Conservation (phyloP, 176 grass and related monocot genomes). For the Raddia guianensis region DNA sequence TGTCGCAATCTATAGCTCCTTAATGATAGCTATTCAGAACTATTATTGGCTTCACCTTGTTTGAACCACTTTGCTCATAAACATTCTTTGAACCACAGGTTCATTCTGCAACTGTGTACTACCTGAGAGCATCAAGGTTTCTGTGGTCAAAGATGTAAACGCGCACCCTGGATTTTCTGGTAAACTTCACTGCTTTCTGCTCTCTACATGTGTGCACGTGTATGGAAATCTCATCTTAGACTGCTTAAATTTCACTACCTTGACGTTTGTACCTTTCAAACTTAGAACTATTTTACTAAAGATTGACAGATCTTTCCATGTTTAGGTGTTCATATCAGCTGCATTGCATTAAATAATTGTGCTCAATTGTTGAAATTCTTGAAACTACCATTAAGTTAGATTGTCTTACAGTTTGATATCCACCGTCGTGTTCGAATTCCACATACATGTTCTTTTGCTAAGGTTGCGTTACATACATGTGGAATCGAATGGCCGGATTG, state of each 20-base stretch:
- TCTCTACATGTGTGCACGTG: neutral
- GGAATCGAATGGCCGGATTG: too few relatives aligned
- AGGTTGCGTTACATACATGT: too few relatives aligned
- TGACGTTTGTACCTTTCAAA: conserved; percentile 4
- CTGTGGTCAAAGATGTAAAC: conserved; percentile 60
- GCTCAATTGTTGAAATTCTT: neutral
- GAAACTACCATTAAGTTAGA: neutral
- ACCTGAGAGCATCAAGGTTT: conserved; percentile 77
- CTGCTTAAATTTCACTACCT: neutral
- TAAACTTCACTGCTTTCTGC: conserved; percentile 22
- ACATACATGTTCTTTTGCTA: too few relatives aligned
- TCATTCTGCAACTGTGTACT: conserved; percentile 86
- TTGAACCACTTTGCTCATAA: conserved; percentile 5
- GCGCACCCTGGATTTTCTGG: conserved; percentile 58
- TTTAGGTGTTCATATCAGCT: neutral
- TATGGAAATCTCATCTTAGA: conserved; percentile 12
- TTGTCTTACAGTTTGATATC: neutral
- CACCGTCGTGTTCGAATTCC: too few relatives aligned
- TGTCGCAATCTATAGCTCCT: neutral
- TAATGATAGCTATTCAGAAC: neutral
- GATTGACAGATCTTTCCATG: neutral
- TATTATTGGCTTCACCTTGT: conserved; percentile 11
- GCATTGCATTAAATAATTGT: neutral
- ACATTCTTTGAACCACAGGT: conserved; percentile 47
- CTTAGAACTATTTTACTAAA: neutral